Conservation (phyloP, 305 asterid genomes). For the Ajuga reptans region DNA sequence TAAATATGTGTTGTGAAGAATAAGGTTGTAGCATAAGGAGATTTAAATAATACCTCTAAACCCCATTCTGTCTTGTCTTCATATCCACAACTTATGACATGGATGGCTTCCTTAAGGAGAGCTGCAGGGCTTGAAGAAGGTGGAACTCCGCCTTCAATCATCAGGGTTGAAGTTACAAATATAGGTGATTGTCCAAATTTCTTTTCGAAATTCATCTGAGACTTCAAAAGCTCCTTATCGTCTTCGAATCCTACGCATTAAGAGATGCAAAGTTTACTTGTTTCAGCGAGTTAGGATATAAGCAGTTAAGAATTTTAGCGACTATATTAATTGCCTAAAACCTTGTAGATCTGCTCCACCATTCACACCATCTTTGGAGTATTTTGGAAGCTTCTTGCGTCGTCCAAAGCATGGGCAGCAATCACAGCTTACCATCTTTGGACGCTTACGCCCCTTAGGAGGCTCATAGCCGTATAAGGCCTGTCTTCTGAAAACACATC, state of each 20-base stretch:
- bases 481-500: constrained; percentile 85
- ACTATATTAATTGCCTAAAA: constrained; percentile 15
- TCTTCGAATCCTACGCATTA: constrained; percentile 59
- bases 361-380: constrained; percentile 41
- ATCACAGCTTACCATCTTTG: constrained; percentile 85
- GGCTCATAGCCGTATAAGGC: constrained; percentile 85
- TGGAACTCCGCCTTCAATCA: constrained; percentile 96
- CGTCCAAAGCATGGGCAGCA: constrained; percentile 96
- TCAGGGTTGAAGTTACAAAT: constrained; percentile 83
- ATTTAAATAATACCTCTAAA: constrained; percentile 41
- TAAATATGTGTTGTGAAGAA: background rate
- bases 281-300: background rate
- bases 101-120: constrained; percentile 88
- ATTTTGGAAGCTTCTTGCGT: constrained; percentile 59
- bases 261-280: constrained; percentile 5
- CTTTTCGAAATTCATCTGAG: constrained; percentile 92
- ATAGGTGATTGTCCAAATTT: constrained; percentile 89
- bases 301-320: constrained; percentile 1
- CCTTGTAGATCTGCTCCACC: constrained; percentile 55
- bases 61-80: constrained; percentile 99
- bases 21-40: background rate
- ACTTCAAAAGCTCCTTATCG: constrained; percentile 69
- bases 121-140: constrained; percentile 98
- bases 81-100: constrained; percentile 91
- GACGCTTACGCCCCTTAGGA: constrained; percentile 71